These are phyloP conservation scores for Hypoxylon sp. DNA, from an alignment of 2,329 filamentous ascomycete genomes.

Conservation along the genomic window DNA sequence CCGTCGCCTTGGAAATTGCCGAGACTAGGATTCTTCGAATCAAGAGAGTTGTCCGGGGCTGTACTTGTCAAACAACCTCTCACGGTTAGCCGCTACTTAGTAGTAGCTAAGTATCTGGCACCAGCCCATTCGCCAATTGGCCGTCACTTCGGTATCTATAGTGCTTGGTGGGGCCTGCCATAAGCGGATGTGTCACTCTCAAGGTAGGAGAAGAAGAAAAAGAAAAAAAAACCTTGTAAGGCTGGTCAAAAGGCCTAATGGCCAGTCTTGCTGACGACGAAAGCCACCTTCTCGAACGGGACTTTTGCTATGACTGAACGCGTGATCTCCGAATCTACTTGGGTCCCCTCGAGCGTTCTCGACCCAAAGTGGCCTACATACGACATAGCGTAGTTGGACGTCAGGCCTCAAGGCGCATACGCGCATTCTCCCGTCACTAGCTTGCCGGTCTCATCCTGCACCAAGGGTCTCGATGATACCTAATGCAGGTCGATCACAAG, in stretches of 20 bases:
- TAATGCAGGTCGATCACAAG: not conserved
- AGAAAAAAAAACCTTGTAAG: conserved; percentile 4
- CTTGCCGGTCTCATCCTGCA: not conserved
- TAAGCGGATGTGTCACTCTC: not conserved
- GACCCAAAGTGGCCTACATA: no score
- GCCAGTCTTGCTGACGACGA: conserved; percentile 4
- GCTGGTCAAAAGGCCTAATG: conserved; percentile 4
- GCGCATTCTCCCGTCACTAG: not conserved
- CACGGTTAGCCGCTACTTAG: no score
- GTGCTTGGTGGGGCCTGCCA: conserved; percentile 10
- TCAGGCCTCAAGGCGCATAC: conserved; percentile 1
- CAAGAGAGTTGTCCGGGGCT: not conserved
- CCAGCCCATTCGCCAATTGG: conserved; percentile 5
- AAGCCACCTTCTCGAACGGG: not conserved
- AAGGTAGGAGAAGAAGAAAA: not conserved
- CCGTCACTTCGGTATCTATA: conserved; percentile 22
- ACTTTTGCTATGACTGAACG: conserved; percentile 5
- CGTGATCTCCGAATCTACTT: not conserved
- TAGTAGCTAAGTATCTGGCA: no score
- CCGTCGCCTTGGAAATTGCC: conserved; percentile 11
- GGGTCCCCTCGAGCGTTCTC: no score
- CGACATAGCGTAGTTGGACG: not conserved
- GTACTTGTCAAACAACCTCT: no score
- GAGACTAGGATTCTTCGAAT: not conserved
- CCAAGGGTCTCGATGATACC: not conserved